Base-by-base conservation (phyloP, 1,139 yeast species). In the Nadsonia starkeyi-henricii region DNA sequence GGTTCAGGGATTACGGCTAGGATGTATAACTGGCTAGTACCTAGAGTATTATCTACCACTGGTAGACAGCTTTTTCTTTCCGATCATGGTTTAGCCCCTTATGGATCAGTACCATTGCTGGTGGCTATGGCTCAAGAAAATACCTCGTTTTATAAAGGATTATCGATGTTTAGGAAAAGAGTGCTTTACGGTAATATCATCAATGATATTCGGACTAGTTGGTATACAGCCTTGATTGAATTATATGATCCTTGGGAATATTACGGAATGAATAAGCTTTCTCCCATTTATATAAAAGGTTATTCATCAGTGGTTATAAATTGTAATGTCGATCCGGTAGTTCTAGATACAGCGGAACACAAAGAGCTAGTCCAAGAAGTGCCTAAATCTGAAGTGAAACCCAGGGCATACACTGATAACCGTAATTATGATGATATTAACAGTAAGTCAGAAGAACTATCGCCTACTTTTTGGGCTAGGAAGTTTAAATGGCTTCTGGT, bases 151-250 rank as follows among this genome's bases (percentile, higher is more conserved):
- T 75, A 65, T 61, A 70, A 71, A 55, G 83, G 79, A 0, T 68
- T 85, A 48, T 57, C 67, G 30, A 51, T 53, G 39, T 85, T 85
- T 65, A 66, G 70, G 51, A 60, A 75, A 53, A 69, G 72, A 48
- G 63, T 79, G 2, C 64, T 85, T 49, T 85, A 85, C 59, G 83
- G 91, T 3, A 85, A 85, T 62, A 73, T 82, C 43, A 74, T 82
- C 52, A 83, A 85, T 55, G 95, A 85, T 64, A 79, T 78, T 56
- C 74, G 95, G 55, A 79, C 93, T 2, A 75, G 83, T 28, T 85
- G 85, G 82, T 85, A 83, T 73, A 85, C 95, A 0, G 72, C 94
- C 0, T 83, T 84, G 1, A 81, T 83, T 36, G 75, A 82, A 2
- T 58, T 66, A 17, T 65, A 67, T 23, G 93, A 85, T 58, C 93